Evolutionary conservation across 768 basidiomycete genomes (phyloP).

Genomic region (Naematelia aurantialba): DNA sequence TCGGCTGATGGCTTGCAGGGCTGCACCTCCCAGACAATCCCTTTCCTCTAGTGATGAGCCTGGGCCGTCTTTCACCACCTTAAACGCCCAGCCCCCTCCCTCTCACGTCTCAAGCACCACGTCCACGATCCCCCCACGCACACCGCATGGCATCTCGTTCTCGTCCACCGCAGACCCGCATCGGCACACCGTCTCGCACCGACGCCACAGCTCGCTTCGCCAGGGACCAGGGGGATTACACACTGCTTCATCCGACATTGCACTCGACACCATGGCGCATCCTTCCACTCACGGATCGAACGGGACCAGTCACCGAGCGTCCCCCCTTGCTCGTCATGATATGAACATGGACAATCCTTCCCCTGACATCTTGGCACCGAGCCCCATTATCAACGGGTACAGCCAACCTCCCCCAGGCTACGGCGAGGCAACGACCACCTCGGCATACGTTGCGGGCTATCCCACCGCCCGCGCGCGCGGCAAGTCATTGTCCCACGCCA

Average conservation of each 20-base stretch:
- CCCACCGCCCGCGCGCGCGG: background rate
- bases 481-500: background rate
- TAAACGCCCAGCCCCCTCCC: background rate
- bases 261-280: constrained; percentile 18
- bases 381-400: background rate
- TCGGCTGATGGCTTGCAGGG: constrained; percentile 6
- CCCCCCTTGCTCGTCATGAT: too few relatives aligned
- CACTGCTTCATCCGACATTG: constrained; percentile 24
- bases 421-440: background rate
- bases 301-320: too few relatives aligned
- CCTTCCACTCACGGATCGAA: constrained; percentile 2
- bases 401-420: background rate
- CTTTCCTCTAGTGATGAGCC: constrained; percentile 26
- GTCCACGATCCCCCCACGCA: constrained; percentile 6
- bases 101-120: background rate
- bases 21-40: constrained; percentile 19
- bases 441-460: background rate
- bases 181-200: constrained; percentile 2
- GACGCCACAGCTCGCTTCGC: constrained; percentile 1
- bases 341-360: constrained; percentile 2
- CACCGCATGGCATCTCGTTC: constrained; percentile 7
- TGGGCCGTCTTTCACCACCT: background rate
- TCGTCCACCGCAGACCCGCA: constrained; percentile 2
- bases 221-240: constrained; percentile 15
- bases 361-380: background rate